These are phyloP conservation scores for Serendipita sp. DNA, from an alignment of 768 basidiomycete species.

Conservation along the genomic window DNA sequence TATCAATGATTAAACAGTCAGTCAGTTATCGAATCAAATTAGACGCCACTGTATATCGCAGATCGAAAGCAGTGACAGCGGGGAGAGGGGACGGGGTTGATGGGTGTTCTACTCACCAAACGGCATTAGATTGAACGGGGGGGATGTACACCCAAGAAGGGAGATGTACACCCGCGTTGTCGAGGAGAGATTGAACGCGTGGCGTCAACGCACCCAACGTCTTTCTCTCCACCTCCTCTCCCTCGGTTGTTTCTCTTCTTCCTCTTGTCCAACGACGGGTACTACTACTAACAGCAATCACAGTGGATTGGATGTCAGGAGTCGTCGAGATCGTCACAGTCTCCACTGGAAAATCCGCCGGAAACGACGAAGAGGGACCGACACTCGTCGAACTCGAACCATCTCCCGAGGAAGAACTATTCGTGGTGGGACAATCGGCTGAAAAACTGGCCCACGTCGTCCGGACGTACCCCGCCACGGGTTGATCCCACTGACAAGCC, in stretches of 20 bases:
- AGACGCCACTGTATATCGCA: too few species aligned
- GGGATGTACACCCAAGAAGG: neutral
- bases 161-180: neutral
- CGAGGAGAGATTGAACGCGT: neutral
- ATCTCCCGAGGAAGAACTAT: neutral
- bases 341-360: neutral
- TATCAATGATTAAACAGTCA: too few species aligned
- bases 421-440: neutral
- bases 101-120: neutral
- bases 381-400: neutral
- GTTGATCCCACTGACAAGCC: constrained; percentile 1
- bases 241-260: too few species aligned
- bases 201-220: neutral
- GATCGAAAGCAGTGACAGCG: too few species aligned
- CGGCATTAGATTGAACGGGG: neutral
- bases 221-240: too few species aligned
- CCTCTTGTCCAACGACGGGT: neutral
- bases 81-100: too few species aligned
- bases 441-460: neutral
- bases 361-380: neutral
- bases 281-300: neutral
- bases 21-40: too few species aligned
- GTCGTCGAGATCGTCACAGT: neutral
- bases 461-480: neutral
- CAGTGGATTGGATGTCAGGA: neutral